Base-by-base conservation (phyloP, 225 moss, liverwort and hornwort species). In the Bryum argenteum region DNA sequence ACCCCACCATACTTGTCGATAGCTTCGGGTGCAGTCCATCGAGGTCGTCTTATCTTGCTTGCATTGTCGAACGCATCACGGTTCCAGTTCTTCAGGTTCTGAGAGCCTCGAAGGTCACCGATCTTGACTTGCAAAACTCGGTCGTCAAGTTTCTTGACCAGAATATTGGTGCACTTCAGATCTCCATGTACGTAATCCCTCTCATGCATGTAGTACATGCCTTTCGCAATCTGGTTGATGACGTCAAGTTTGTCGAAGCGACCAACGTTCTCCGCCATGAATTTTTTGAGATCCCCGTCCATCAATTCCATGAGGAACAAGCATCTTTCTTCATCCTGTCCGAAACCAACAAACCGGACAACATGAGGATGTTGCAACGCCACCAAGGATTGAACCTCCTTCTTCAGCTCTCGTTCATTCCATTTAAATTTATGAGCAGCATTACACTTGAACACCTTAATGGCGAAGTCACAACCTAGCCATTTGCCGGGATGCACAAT, bases 211-310 rank as follows among this genome's bases (percentile, higher is more conserved):
- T 55, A 76, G 20, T 19, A 57, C 67, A 77, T 57, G 23, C 76
- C 81, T 45, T 42, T 77, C 1, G 69, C 81, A 47, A 81, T 65
- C 51, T 81, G 81, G 40, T 6, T 58, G 15, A 81, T 77, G 9
- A 81, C 53, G 33, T 77, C 69, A 0, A 77, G 62, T 23, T 68
- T 67, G 6, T 44, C 41, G 51, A 76, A 76, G 13, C 55, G 56
- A 42, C n/a, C 19, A 8, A 2, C 11, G 2, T 18, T 11, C 0
- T 0, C 3, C 8, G 2, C 23, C 22, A 81, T 76, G 7, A 62
- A 63, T 0, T 14, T 1, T 47, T 66, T 22, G 52, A 81, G 55
- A 68, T 77, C 28, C 18, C 2, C 40, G 0, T 72, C 22, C 81
- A 81, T 81, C 11, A 50, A 42, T 39, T 81, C 76, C 72, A 63